Evolutionary conservation across 78 protist genomes (phyloP), one percentile per base, ranked within the genome.

Genomic region (Protostelium mycophagum): DNA sequence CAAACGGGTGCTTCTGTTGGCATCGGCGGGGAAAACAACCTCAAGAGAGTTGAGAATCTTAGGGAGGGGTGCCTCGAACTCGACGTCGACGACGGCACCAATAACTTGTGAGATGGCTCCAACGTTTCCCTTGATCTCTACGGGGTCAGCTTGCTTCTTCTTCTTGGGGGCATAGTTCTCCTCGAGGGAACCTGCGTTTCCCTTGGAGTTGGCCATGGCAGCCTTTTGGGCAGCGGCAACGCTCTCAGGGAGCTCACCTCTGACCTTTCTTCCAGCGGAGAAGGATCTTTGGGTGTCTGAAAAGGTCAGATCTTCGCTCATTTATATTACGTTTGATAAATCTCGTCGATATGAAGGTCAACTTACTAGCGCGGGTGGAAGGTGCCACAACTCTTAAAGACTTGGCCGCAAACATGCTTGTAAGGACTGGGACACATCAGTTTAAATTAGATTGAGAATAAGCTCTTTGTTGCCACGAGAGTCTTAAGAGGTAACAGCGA

Each of bases 11-110:
- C 87, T 94, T 88, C 88, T 91, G 83, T 90, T 89, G 90, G 90
- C 92, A 37, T 86, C 34, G 93, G 83, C 88, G 83, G 37, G 88
- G 85, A 88, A 85, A 5, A 97, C 99, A 90, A 97, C 98, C 16
- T 51, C 73, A 28, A 98, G 96, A 28, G 99, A 97, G 93, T 96
- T 97, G 87, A 97, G 97, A 88, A 99, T 98, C 73, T 96, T 86
- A 36, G 99, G 99, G 63, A 98, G 97, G 28, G 90, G 91, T 10
- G 95, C 97, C 37, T 95, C 97, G 95, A 99, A 99, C 94, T 98
- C 93, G 83, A 98, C 99, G 90, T 99, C 99, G 63, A 99, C 99
- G 88, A 99, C 99, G 91, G 99, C 99, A 92, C 99, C 99, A 88
- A 99, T 99, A 83, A 99, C 98, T 96, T 96, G 98, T 38, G 94